Evolutionary conservation across 1,284 basidiomycete species (phyloP), one percentile per base, ranked within the genome.

Genomic region (Taiwanofungus camphoratus): DNA sequence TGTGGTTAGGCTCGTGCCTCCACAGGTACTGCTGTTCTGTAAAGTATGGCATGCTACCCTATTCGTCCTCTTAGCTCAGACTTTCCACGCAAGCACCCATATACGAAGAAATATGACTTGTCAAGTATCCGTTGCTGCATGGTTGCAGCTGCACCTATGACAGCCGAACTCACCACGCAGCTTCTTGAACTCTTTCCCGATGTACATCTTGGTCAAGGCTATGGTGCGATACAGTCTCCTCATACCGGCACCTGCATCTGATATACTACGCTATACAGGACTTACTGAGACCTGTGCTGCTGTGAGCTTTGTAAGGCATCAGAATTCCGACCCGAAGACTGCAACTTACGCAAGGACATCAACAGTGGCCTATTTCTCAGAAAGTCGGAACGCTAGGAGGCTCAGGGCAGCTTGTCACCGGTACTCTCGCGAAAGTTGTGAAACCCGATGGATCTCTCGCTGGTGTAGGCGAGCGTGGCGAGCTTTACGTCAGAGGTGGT

Each of bases 111-210:
- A 29, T 82, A 82, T 53, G 75, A 89, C 51, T 65, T 92, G 20
- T 69, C 66, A 21, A 18, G 69, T 67, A 23, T 63, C 69, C 43
- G 61, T 91, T 40, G 69, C 77, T 46, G 64, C 73, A 73, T 88
- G 63, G 70, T 68, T 24, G 83, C 86, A 20, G 88, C 86, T 0
- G 87, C 87, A 0, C 87, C 87, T 2, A 63, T 91, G 4, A 79
- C 84, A 3, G 65, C 71, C 20, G 85, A 85, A 52, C 67, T 86
- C 21, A 78, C 73, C 45, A 49, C 68, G 29, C 70, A 77, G 51
- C 58, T 85, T 30, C 65, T 73, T 41, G 64, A 69, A 24, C 56
- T 82, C 27, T 61, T 88, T 19, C 80, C 82, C 1, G 63, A 74
- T 26, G 73, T 76, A 1, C 65, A 70, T 31, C 73, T 87, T 37